Conservation (phyloP, 2,329 filamentous ascomycete species). For the Ceratocystiopsis brevicomis region DNA sequence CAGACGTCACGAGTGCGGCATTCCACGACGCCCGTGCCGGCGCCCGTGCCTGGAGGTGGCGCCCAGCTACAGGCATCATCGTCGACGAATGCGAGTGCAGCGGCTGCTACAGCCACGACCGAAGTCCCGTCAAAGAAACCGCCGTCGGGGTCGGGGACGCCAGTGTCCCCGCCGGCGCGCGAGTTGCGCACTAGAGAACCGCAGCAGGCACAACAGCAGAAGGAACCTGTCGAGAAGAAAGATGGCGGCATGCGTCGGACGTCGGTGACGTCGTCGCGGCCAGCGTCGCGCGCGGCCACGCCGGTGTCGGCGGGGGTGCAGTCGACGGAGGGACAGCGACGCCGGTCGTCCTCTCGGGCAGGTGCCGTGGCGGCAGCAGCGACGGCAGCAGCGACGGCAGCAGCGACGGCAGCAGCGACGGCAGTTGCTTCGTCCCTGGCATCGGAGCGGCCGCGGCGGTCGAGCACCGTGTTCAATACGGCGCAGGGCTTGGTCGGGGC, state of each 20-base stretch:
- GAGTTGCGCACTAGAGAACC: conserved; percentile 16
- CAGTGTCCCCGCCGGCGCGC: conserved; percentile 15
- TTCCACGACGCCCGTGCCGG: conserved; percentile 16
- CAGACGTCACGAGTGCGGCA: conserved; percentile 7
- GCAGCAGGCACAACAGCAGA: conserved; percentile 9
- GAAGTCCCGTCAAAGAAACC: conserved; percentile 13
- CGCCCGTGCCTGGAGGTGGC: conserved; percentile 12
- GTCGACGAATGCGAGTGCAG: too few species aligned
- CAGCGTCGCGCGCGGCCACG: too few species aligned
- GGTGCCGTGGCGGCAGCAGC: too few species aligned
- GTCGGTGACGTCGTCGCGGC: too few species aligned
- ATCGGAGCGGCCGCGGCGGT: conserved; percentile 32
- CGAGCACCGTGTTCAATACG: conserved; percentile 34
- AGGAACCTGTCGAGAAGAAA: conserved; percentile 1
- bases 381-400: not conserved
- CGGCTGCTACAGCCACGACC: not conserved
- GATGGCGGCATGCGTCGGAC: too few species aligned
- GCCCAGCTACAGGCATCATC: not conserved
- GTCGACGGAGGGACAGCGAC: too few species aligned
- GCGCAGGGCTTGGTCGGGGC: conserved; percentile 39
- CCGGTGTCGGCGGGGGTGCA: too few species aligned
- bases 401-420: not conserved
- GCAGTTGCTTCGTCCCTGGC: conserved; percentile 22
- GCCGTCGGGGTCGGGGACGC: conserved; percentile 12
- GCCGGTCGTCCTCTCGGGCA: too few species aligned